These are phyloP conservation scores for Marchantia polymorpha DNA, from an alignment of 225 moss, liverwort and hornwort genomes.

Conservation along the genomic window DNA sequence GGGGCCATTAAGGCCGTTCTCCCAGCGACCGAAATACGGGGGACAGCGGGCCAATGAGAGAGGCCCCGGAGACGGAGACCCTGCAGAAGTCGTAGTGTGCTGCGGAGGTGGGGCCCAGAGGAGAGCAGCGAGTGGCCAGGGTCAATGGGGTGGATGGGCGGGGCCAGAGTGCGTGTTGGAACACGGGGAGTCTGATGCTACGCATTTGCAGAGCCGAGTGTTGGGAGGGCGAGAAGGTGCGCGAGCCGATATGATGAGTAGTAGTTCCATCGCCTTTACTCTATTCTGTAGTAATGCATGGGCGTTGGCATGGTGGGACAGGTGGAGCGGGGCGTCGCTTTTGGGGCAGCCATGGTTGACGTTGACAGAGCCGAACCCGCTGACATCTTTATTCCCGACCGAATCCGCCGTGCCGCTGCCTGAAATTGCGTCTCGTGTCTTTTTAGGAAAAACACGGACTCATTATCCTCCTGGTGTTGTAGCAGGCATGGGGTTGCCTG, in stretches of 20 bases:
- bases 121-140: neutral
- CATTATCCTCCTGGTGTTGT: neutral
- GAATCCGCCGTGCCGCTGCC: neutral
- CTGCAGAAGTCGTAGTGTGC: too few species aligned
- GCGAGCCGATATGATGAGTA: neutral
- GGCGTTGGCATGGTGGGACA: neutral
- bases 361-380: neutral
- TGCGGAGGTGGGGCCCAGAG: neutral
- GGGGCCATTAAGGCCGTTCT: too few species aligned
- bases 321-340: neutral
- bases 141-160: neutral
- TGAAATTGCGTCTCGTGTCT: neutral
- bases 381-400: slow-evolving; percentile 19
- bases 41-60: too few species aligned
- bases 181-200: neutral
- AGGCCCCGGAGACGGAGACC: too few species aligned
- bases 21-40: too few species aligned
- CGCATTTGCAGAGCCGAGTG: neutral
- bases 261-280: neutral
- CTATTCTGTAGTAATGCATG: neutral
- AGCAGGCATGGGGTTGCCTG: neutral
- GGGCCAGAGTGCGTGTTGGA: neutral
- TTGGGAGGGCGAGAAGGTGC: neutral
- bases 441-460: neutral
- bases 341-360: neutral